Conservation (phyloP, 23 red algal genomes). For the Gracilaria vermiculophylla region DNA sequence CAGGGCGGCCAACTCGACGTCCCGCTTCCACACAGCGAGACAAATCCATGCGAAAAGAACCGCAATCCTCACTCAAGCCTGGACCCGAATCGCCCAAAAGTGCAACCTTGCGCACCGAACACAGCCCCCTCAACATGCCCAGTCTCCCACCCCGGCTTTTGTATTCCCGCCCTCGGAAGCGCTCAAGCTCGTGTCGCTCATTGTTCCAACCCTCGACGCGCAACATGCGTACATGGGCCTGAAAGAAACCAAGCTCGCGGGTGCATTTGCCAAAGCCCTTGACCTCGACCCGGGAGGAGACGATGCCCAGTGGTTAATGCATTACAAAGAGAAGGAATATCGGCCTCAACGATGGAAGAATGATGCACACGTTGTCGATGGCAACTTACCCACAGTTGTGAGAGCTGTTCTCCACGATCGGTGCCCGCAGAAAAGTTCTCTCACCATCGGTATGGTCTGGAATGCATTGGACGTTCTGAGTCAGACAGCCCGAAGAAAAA, state of each 20-base stretch:
- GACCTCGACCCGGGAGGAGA: conserved; percentile 21
- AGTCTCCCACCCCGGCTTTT: conserved; percentile 2
- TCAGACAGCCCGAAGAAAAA: conserved; percentile 22
- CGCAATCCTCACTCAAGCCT: conserved; percentile 7
- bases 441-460: conserved; percentile 58
- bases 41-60: not conserved
- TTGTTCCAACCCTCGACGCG: conserved; percentile 49
- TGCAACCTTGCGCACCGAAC: not conserved
- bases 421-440: conserved; percentile 38
- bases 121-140: not conserved
- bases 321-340: conserved; percentile 65
- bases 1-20: not conserved
- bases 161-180: conserved; percentile 37
- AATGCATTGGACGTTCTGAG: conserved; percentile 28
- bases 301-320: conserved; percentile 54
- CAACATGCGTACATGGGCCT: conserved; percentile 43
- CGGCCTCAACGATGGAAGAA: conserved; percentile 29
- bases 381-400: conserved; percentile 48
- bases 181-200: conserved; percentile 43
- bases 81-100: not conserved
- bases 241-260: conserved; percentile 59
- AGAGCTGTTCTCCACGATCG: conserved; percentile 17
- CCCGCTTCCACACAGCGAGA: not conserved
- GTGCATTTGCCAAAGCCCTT: conserved; percentile 37
- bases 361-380: conserved; percentile 51